phyloP scores from a whole-genome alignment of 257 asterid species.

The Solanum ossicruentum region DNA sequence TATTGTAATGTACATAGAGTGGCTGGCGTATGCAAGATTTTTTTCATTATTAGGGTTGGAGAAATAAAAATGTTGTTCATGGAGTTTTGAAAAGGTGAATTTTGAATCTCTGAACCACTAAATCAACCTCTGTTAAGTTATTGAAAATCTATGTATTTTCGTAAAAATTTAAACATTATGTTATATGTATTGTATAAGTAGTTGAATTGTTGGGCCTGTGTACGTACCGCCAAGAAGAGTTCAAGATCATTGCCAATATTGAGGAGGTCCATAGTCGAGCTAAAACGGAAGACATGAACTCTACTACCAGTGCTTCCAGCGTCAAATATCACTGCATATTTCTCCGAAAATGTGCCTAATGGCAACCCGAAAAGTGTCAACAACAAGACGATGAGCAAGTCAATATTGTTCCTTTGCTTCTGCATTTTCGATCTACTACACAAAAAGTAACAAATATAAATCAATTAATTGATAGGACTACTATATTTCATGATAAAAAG shows the following conservation, averaged over 20 bases:
- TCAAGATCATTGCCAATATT: slow-evolving; percentile 76
- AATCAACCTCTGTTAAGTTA: too few species aligned
- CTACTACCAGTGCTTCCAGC: slow-evolving; percentile 95
- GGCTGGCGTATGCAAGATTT: too few species aligned
- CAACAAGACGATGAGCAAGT: neutral
- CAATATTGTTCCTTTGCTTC: neutral
- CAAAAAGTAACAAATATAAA: neutral
- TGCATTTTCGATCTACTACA: neutral
- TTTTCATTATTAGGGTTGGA: too few species aligned
- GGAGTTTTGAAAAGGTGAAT: too few species aligned
- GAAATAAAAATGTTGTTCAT: too few species aligned
- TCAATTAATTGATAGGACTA: too few species aligned
- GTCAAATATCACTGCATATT: slow-evolving; percentile 75
- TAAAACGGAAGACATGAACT: slow-evolving; percentile 79
- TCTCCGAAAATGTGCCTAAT: neutral
- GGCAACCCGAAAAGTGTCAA: neutral
- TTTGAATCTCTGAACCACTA: too few species aligned
- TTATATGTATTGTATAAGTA: too few species aligned
- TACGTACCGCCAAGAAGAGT: slow-evolving; percentile 48
- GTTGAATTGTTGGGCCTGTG: too few species aligned
- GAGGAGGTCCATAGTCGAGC: slow-evolving; percentile 55
- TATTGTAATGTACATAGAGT: too few species aligned
- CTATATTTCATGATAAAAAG: neutral
- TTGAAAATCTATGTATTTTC: too few species aligned
- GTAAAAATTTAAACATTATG: too few species aligned